phyloP scores from a whole-genome alignment of 164 flowering plant species.

The Vitis cinerea region DNA sequence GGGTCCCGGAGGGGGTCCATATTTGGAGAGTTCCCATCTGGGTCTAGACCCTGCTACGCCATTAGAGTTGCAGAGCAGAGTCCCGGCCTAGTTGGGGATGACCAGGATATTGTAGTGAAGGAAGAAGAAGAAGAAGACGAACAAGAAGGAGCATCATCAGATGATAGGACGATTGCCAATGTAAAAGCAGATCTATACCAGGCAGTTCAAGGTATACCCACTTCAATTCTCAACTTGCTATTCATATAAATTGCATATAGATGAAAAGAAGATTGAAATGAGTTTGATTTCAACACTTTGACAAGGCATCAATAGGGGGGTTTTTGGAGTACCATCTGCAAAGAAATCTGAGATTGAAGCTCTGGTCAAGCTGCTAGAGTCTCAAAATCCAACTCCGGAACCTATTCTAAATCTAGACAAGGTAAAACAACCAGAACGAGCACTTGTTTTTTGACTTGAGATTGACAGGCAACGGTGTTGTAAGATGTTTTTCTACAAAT shows the following conservation, averaged over 20 bases:
- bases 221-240: neutral
- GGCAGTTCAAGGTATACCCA: conserved; percentile 49
- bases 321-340: conserved; percentile 75
- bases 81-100: conserved; percentile 32
- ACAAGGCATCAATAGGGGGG: conserved; percentile 82
- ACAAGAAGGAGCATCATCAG: conserved; percentile 3
- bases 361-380: conserved; percentile 61
- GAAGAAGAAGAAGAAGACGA: neutral
- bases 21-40: conserved; percentile 20
- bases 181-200: conserved; percentile 52
- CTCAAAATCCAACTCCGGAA: conserved; percentile 77
- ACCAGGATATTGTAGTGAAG: neutral
- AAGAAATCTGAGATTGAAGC: conserved; percentile 74
- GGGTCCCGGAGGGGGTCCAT: conserved; percentile 14
- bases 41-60: conserved; percentile 27
- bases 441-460: neutral
- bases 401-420: conserved; percentile 61
- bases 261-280: conserved; percentile 8
- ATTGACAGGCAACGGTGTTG: neutral
- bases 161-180: conserved; percentile 24
- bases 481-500: neutral
- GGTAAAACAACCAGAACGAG: conserved; percentile 33
- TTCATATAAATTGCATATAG: neutral
- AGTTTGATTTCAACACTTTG: conserved; percentile 3
- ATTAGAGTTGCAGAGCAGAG: conserved; percentile 41